Evolutionary conservation across 2,329 filamentous ascomycete species (phyloP).

Genomic region (Sporothrix inflata): DNA sequence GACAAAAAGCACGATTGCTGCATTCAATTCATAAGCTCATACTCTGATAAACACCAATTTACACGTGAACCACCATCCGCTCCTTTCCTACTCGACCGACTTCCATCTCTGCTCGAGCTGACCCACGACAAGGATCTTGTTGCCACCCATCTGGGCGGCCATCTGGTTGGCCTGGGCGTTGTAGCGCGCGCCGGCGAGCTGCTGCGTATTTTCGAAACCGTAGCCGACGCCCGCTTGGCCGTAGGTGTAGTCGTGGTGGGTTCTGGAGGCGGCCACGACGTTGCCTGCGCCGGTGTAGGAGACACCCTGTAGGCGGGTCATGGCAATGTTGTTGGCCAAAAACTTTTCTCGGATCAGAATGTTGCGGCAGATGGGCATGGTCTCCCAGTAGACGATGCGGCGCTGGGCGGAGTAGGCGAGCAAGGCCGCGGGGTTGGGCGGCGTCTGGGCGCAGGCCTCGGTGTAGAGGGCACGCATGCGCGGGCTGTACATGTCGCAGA

Average conservation of each 20-base stretch:
- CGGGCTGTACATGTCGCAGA: constrained; percentile 46
- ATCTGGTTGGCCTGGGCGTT: constrained; percentile 24
- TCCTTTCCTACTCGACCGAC: constrained; percentile 28
- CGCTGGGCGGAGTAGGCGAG: constrained; percentile 38
- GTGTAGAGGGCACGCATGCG: constrained; percentile 44
- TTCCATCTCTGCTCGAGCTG: constrained; percentile 29
- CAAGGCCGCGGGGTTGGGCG: constrained; percentile 36
- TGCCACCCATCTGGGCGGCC: constrained; percentile 13
- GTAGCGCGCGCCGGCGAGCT: constrained; percentile 25
- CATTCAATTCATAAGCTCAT: not conserved
- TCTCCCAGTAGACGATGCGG: constrained; percentile 42
- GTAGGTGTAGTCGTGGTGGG: constrained; percentile 16
- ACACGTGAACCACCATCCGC: too few species aligned
- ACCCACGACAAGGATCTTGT: not conserved
- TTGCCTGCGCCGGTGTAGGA: constrained; percentile 14
- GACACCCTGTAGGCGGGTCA: constrained; percentile 8
- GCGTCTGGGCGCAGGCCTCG: constrained; percentile 36
- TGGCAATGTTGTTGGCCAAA: not conserved
- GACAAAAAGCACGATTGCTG: not conserved
- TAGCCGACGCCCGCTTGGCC: constrained; percentile 27
- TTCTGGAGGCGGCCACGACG: not conserved
- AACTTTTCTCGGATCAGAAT: constrained; percentile 23
- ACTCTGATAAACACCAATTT: too few species aligned
- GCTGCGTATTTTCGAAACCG: constrained; percentile 22
- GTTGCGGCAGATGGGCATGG: constrained; percentile 36